Percentiles rank a stretch among this genome's conserved stretches.
Conservation (phyloP, 2,329 filamentous ascomycete genomes). For the Pseudocercospora musae region DNA sequence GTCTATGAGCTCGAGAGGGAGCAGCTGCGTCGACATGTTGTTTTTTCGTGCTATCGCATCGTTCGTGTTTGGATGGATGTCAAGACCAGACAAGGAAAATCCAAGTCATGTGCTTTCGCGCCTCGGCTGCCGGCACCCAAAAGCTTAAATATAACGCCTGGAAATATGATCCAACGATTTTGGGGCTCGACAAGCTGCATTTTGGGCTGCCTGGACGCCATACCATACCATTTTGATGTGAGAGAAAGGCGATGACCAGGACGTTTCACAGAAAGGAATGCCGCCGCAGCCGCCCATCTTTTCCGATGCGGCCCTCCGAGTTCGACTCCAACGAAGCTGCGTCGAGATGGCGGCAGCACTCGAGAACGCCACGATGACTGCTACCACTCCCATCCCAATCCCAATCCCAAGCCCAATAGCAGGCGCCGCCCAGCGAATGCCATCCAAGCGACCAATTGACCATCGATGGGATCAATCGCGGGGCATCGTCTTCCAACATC, state of each 20-base stretch:
- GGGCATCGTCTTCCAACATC: conserved; percentile 25
- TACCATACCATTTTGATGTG: background rate
- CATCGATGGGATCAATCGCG: conserved; percentile 31
- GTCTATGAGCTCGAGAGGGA: conserved; percentile 78
- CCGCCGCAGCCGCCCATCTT: conserved; percentile 15
- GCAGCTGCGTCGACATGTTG: conserved; percentile 33
- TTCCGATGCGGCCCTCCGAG: conserved; percentile 16
- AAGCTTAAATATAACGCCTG: background rate
- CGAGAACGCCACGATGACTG: conserved; percentile 6
- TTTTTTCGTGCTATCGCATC: background rate
- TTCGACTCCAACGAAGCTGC: conserved; percentile 15
- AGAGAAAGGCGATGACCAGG: conserved; percentile 8
- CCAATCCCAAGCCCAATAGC: background rate
- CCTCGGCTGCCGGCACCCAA: background rate
- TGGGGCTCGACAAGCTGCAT: background rate
- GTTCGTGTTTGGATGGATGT: background rate
- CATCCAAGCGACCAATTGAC: conserved; percentile 29
- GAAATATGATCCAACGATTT: background rate
- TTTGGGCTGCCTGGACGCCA: background rate
- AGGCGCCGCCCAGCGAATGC: conserved; percentile 14
- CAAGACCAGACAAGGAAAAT: background rate
- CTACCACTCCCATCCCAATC: background rate
- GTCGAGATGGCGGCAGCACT: conserved; percentile 9
- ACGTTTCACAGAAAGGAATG: conserved; percentile 14
- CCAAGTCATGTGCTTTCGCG: background rate